These are phyloP conservation scores for Xanthoparmelia taractica DNA, from an alignment of 495 filamentous ascomycete genomes.

Conservation along the genomic window DNA sequence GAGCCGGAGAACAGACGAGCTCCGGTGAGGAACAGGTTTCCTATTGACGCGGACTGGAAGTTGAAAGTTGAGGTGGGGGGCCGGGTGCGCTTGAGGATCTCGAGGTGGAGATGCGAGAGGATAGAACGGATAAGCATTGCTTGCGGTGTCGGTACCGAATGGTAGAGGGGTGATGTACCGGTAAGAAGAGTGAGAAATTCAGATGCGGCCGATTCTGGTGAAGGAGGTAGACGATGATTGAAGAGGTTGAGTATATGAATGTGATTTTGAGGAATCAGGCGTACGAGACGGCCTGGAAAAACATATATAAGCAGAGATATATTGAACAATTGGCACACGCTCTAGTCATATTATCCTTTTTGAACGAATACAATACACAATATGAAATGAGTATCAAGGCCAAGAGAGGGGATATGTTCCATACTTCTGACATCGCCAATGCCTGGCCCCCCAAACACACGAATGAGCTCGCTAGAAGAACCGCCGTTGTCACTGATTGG, in stretches of 20 bases:
- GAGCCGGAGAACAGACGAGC: slow-evolving; percentile 74
- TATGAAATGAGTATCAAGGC: neutral
- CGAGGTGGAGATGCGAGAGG: slow-evolving; percentile 78
- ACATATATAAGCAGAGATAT: neutral
- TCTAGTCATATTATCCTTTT: neutral
- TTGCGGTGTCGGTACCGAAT: slow-evolving; percentile 68
- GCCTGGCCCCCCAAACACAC: slow-evolving; percentile 87
- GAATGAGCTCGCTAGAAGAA: slow-evolving; percentile 81
- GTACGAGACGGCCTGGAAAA: slow-evolving; percentile 68
- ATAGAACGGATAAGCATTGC: slow-evolving; percentile 87
- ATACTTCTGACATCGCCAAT: slow-evolving; percentile 87
- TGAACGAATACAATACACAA: neutral
- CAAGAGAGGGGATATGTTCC: slow-evolving; percentile 26
- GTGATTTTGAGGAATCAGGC: slow-evolving; percentile 70
- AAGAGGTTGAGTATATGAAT: slow-evolving; percentile 71
- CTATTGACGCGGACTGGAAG: slow-evolving; percentile 82
- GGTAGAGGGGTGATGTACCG: slow-evolving; percentile 67
- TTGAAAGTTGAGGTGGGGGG: slow-evolving; percentile 72
- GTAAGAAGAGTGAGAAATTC: slow-evolving; percentile 93
- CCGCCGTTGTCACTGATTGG: slow-evolving; percentile 95
- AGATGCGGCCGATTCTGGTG: slow-evolving; percentile 27
- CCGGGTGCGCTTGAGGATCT: slow-evolving; percentile 79
- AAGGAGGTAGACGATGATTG: slow-evolving; percentile 67
- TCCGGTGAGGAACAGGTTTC: slow-evolving; percentile 86
- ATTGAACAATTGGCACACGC: neutral